Evolutionary conservation across 495 filamentous ascomycete species (phyloP), one percentile per base, ranked within the genome.

Genomic region (Aspergillus baeticus): DNA sequence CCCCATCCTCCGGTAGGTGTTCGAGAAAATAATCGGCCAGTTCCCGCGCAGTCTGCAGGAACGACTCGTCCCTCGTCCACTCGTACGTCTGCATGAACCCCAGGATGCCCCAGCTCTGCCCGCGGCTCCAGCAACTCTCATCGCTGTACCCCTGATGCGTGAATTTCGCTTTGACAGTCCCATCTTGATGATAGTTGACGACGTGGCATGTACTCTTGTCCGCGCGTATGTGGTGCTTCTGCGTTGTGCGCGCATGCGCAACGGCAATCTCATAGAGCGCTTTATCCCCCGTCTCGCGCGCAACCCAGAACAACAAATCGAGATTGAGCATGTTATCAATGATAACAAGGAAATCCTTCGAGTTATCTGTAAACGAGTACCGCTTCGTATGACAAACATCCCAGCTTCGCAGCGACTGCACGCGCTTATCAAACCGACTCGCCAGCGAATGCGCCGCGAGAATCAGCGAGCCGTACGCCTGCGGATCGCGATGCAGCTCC

Each of bases 271-370:
- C 60, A 22, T 57, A 57, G 14, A 76, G 61, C 2, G 18, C 41
- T 2, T 11, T n/a, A 50, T 72, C 69, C 7, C 50, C 42, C 5
- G 67, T 70, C 20, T 75, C 60, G n/a, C 60, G 41, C 0, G 72
- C 69, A 4, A 69, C 74, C 61, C 71, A 79, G 56, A 72, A 79
- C 4, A 79, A 55, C n/a, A 79, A 53, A 39, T 75, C 75, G 8
- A 78, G 57, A 51, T 79, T 77, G 46, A 73, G 61, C 76, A 78
- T 77, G 57, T 73, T 78, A 58, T 78, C 77, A 22, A 80, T 75
- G 55, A 80, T 80, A 17, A 80, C 68, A 2, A 68, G 59, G 14
- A 68, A 68, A 35, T 68, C 60, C 14, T 52, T 33, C 0, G 50
- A 38, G 2, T 58, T 48, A 23, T 66, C 66, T 2, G 66, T 58